Base-by-base conservation (phyloP, 75 land plant species). In the Picea sitchensis region DNA sequence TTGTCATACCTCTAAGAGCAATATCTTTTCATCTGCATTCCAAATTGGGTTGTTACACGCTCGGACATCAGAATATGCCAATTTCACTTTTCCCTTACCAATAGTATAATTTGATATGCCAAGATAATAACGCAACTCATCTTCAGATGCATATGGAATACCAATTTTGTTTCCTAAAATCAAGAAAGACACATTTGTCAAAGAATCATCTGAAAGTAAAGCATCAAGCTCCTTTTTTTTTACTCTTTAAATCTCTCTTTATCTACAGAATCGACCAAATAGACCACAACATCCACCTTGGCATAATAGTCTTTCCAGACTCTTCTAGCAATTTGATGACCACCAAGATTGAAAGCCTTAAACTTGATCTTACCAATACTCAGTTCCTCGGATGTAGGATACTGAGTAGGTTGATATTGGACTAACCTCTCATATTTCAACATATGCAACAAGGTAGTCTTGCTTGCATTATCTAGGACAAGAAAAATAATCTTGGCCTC, bases 241-340 rank as follows among this genome's bases (percentile, higher is more conserved):
- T 94, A 89, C 84, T 93, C 95, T 0, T 90, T 77, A 78, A 93
- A 91, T 72, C 95, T 87, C 72, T 92, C 95, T 82, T 84, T 87
- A 84, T 93, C 95, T 82, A 80, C 86, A 1, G 91, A 94, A 76
- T 93, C 95, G 13, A 93, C 90, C 76, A 93, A 77, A 76, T 93
- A 93, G 12, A 93, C 94, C 44, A 93, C 94, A 11, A 92, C 94
- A 87, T 93, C 95, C 14, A 93, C 95, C 94, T 88, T 87, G 31
- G 92, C 91, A 77, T 90, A 88, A 67, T 88, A 90, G 77, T 90
- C 92, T 56, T 88, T 90, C 92, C 92, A 90, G 51, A 90, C 91
- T 47, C 92, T 79, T 23, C 91, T 85, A 38, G 92, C 92, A 32
- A 90, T 88, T 86, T 90, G 91, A 61, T 90, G 92, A 30, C 92